These are phyloP conservation scores for Cantharellus anzutake DNA, from an alignment of 768 basidiomycete genomes.

Conservation along the genomic window DNA sequence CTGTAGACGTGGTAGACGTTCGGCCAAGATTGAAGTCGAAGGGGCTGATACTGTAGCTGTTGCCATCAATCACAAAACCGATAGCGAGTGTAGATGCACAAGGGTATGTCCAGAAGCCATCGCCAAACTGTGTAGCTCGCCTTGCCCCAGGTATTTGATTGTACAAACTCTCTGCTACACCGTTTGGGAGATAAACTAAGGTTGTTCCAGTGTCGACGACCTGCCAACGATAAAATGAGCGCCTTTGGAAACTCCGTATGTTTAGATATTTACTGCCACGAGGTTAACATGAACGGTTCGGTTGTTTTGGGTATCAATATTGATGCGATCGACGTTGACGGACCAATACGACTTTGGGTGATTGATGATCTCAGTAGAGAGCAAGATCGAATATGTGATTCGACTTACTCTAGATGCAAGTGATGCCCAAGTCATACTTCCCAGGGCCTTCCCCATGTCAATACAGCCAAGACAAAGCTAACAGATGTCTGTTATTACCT, in stretches of 20 bases:
- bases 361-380: not conserved
- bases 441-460: not conserved
- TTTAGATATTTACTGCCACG: too few species aligned
- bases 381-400: not conserved
- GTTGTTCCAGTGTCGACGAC: not conserved
- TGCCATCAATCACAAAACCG: constrained; percentile 27
- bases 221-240: not conserved
- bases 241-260: too few species aligned
- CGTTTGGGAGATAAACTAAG: not conserved
- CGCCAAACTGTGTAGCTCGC: not conserved
- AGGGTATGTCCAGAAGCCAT: constrained; percentile 32
- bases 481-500: not conserved
- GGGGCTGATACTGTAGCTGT: constrained; percentile 24
- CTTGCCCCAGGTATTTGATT: not conserved
- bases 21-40: constrained; percentile 39
- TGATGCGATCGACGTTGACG: not conserved
- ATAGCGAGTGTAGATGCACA: constrained; percentile 23
- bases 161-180: not conserved
- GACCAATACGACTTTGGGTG: not conserved
- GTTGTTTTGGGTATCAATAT: not conserved
- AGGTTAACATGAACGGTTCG: not conserved
- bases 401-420: not conserved
- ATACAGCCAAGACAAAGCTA: not conserved
- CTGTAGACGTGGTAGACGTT: constrained; percentile 15
- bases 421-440: not conserved